Evolutionary conservation across 352 stramenopile genomes (phyloP).

Genomic region (Pythium chondricola): DNA sequence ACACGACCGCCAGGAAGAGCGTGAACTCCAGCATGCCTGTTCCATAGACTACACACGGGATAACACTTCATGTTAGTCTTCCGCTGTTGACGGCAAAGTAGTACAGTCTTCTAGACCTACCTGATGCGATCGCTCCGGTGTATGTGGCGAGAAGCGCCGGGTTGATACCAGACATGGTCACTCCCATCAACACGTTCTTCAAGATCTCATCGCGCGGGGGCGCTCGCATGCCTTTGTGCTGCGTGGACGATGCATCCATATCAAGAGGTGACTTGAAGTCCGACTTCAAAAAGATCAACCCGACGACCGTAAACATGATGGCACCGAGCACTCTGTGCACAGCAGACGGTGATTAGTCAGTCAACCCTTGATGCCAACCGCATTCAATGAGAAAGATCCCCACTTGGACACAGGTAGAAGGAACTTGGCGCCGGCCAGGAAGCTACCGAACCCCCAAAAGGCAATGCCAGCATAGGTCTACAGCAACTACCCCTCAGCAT

Average conservation of each 20-base stretch:
- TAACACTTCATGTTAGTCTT: background rate
- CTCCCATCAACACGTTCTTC: conserved; percentile 78
- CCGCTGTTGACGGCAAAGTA: no score
- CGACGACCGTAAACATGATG: conserved; percentile 81
- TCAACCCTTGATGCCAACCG: conserved; percentile 4
- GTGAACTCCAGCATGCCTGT: conserved; percentile 86
- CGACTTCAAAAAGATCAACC: conserved; percentile 70
- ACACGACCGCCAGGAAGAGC: conserved; percentile 77
- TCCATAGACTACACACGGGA: conserved; percentile 58
- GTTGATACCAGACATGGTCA: conserved; percentile 88
- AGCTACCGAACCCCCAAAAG: conserved; percentile 88
- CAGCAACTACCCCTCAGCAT: conserved; percentile 1
- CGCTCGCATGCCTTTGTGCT: conserved; percentile 40
- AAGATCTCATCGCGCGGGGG: conserved; percentile 56
- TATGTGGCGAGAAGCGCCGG: conserved; percentile 80
- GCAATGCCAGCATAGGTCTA: conserved; percentile 82
- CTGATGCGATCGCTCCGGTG: conserved; percentile 81
- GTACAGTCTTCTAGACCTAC: conserved; percentile 32
- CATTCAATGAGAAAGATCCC: conserved; percentile 10
- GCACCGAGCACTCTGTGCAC: conserved; percentile 57
- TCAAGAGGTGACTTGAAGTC: conserved; percentile 77
- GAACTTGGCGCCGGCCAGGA: conserved; percentile 78
- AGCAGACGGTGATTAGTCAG: no score
- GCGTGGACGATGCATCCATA: conserved; percentile 36
- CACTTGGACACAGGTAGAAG: conserved; percentile 83